Conservation (phyloP, 140 eudicot species). For the Oenanthe javanica region DNA sequence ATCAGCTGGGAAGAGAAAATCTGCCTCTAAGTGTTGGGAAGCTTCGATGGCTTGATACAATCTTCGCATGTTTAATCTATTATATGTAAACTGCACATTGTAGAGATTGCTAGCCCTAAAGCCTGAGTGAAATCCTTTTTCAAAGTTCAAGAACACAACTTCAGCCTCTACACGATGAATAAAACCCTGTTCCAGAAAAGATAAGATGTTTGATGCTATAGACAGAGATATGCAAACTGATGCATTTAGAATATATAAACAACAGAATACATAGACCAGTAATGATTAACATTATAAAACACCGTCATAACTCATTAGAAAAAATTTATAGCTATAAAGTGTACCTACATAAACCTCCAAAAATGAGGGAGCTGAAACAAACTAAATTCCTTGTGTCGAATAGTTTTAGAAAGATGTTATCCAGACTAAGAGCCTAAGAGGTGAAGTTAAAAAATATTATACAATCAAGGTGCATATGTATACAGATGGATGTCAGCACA, state of each 20-base stretch:
- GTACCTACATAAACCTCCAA: not conserved
- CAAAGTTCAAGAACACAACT: slow-evolving; percentile 59
- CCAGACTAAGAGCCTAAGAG: not conserved
- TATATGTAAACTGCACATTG: slow-evolving; percentile 62
- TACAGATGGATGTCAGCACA: not conserved
- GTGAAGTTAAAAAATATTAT: not conserved
- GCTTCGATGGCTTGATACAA: slow-evolving; percentile 68
- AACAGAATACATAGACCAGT: not conserved
- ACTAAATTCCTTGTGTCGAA: not conserved
- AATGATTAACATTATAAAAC: not conserved
- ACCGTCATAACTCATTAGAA: not conserved
- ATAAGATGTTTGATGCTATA: not conserved
- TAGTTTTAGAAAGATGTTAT: not conserved
- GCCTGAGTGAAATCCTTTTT: slow-evolving; percentile 34
- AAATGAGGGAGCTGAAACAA: not conserved
- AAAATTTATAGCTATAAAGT: not conserved
- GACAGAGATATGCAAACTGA: not conserved
- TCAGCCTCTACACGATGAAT: slow-evolving; percentile 88
- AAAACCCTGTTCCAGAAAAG: slow-evolving; percentile 45
- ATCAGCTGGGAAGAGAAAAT: slow-evolving; percentile 58
- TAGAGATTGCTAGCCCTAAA: slow-evolving; percentile 37
- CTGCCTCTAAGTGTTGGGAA: slow-evolving; percentile 38
- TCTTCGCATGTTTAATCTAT: slow-evolving; percentile 43
- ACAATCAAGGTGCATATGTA: not conserved
- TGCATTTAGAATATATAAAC: not conserved